Evolutionary conservation across 1,139 yeast species (phyloP).

Genomic region (Candida sojae): DNA sequence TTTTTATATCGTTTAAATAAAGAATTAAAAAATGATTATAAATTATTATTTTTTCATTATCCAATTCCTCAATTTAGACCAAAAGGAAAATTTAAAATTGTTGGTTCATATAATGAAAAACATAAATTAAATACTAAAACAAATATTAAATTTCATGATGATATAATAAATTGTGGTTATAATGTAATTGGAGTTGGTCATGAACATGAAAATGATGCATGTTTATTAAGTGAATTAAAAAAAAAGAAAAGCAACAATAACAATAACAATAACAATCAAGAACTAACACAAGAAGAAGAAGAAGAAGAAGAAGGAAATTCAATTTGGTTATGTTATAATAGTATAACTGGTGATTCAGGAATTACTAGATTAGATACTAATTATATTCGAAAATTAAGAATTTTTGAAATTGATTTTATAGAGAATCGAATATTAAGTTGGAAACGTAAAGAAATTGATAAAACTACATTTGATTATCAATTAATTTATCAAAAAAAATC

Average conservation of each 20-base stretch:
- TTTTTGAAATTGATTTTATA: constrained; percentile 36
- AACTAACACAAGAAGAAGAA: no score
- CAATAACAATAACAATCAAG: no score
- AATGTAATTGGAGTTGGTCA: constrained; percentile 54
- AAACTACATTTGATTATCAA: constrained; percentile 36
- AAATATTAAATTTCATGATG: constrained; percentile 35
- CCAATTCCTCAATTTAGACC: constrained; percentile 58
- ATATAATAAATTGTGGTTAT: constrained; percentile 39
- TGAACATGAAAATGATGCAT: constrained; percentile 59
- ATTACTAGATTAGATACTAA: constrained; percentile 24
- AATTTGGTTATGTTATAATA: constrained; percentile 44
- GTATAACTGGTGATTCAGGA: constrained; percentile 43
- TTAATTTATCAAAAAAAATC: constrained; percentile 20
- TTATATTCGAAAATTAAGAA: constrained; percentile 35
- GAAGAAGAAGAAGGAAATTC: constrained; percentile 9
- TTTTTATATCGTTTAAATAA: constrained; percentile 25
- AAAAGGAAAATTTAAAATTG: constrained; percentile 44
- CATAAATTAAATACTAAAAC: constrained; percentile 37
- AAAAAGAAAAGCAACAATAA: no score
- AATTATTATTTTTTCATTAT: constrained; percentile 48
- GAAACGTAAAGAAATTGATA: constrained; percentile 36
- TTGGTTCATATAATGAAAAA: constrained; percentile 52
- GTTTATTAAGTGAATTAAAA: constrained; percentile 30
- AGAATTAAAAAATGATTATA: constrained; percentile 19
- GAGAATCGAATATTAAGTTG: constrained; percentile 34